Percentiles rank a stretch among this genome's conserved stretches.
phyloP scores from a whole-genome alignment of 225 moss, liverwort and hornwort species.

The Polytrichum formosum region DNA sequence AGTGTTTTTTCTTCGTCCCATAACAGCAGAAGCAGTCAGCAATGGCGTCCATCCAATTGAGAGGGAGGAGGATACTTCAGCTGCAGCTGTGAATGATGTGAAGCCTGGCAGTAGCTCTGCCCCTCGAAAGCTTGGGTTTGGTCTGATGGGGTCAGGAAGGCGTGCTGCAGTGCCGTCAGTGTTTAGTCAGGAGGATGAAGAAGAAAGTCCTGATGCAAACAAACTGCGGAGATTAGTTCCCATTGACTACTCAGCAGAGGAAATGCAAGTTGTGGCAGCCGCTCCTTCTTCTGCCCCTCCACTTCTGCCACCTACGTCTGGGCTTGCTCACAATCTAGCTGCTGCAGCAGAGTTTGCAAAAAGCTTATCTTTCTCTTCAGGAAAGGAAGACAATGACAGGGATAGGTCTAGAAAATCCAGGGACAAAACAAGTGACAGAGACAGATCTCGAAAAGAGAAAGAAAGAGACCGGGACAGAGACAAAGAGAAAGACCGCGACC shows the following conservation, averaged over 20 bases:
- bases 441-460: constrained; percentile 50
- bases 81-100: constrained; percentile 40
- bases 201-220: constrained; percentile 70
- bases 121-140: constrained; percentile 92
- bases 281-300: constrained; percentile 35
- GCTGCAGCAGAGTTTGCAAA: constrained; percentile 91
- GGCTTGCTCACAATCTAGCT: constrained; percentile 73
- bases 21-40: constrained; percentile 42
- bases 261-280: constrained; percentile 90
- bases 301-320: constrained; percentile 37
- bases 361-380: constrained; percentile 64
- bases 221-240: constrained; percentile 77
- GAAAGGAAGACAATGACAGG: constrained; percentile 70
- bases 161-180: constrained; percentile 79
- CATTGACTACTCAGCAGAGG: constrained; percentile 90
- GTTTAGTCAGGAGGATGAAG: constrained; percentile 88
- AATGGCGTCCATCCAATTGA: constrained; percentile 58
- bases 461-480: constrained; percentile 40
- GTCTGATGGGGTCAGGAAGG: constrained; percentile 82
- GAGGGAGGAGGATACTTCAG: constrained; percentile 37
- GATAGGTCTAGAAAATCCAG: constrained; percentile 66
- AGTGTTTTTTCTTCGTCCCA: constrained; percentile 5
- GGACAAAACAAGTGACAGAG: constrained; percentile 58
- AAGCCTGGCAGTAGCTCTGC: constrained; percentile 77
- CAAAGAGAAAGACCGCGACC: constrained; percentile 48